Conservation (phyloP, 805 yeast genomes). For the Zygoascus biomembranicola region DNA sequence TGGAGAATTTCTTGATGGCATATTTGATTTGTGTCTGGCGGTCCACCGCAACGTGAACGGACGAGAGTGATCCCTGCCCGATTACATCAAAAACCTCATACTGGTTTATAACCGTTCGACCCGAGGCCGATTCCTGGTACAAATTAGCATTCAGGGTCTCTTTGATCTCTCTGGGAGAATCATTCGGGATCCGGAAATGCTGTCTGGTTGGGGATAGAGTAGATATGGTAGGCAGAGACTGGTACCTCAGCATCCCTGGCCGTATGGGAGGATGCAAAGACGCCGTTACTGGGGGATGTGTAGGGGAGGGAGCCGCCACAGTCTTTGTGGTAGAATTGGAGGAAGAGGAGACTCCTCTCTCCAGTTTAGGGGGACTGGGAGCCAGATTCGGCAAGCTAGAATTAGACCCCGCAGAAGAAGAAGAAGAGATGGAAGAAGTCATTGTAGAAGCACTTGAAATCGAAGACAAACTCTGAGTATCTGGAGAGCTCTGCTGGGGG, state of each 20-base stretch:
- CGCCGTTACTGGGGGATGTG: not conserved
- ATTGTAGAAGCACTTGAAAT: not conserved
- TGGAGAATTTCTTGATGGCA: conserved; percentile 35
- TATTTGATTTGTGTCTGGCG: conserved; percentile 41
- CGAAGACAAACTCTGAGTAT: not conserved
- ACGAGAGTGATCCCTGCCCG: conserved; percentile 89
- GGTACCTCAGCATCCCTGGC: conserved; percentile 27
- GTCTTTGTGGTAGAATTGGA: not conserved
- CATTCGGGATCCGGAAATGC: conserved; percentile 27
- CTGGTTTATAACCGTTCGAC: conserved; percentile 29
- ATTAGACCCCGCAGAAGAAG: not conserved
- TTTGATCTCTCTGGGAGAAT: conserved; percentile 27
- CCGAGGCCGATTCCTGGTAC: conserved; percentile 20
- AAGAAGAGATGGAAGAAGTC: not conserved
- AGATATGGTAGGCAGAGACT: conserved; percentile 26
- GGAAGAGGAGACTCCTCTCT: not conserved
- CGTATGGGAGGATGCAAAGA: conserved; percentile 9
- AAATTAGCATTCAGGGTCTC: conserved; percentile 25
- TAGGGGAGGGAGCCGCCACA: not conserved
- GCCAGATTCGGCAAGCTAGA: not conserved
- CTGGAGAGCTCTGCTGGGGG: not conserved
- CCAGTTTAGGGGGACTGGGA: not conserved
- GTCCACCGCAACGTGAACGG: conserved; percentile 75
- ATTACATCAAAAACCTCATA: conserved; percentile 66
- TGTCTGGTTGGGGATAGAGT: conserved; percentile 28